Percentiles rank a stretch among this genome's conserved stretches.
phyloP scores from a whole-genome alignment of 257 asterid genomes.

The Hygrophila difformis region DNA sequence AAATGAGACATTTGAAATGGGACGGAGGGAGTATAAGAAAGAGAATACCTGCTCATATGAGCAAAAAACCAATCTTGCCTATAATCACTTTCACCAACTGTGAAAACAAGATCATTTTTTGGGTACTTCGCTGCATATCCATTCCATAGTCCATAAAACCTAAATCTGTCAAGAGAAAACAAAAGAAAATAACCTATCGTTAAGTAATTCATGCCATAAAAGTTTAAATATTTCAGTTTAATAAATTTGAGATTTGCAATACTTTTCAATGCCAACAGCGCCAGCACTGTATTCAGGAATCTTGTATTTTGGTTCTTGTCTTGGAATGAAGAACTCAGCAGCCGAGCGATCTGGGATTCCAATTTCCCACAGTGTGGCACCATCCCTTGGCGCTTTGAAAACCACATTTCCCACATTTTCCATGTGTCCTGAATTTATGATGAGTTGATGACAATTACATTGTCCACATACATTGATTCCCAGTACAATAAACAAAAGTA shows the following conservation, averaged over 20 bases:
- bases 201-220: too few relatives aligned
- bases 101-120: constrained; percentile 48
- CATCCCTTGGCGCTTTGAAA: constrained; percentile 45
- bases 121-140: constrained; percentile 74
- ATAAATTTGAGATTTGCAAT: too few relatives aligned
- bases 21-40: not conserved
- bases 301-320: constrained; percentile 20
- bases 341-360: constrained; percentile 64
- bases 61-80: constrained; percentile 79
- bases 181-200: too few relatives aligned
- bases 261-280: too few relatives aligned
- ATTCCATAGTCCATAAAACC: constrained; percentile 95
- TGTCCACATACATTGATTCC: too few relatives aligned
- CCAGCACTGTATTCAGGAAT: constrained; percentile 26
- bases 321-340: constrained; percentile 54
- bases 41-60: constrained; percentile 59
- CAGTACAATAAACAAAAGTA: too few relatives aligned
- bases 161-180: constrained; percentile 40
- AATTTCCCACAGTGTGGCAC: constrained; percentile 69
- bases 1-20: too few relatives aligned
- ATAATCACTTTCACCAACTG: constrained; percentile 34
- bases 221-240: too few relatives aligned
- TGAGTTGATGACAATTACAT: too few relatives aligned
- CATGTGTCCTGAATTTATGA: too few relatives aligned
- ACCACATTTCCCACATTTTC: constrained; percentile 26